A percentile compares a stretch with the other conserved stretches of the same genome.
These are phyloP conservation scores for Orbilia oligospora DNA, from an alignment of 2,329 filamentous ascomycete genomes.

Conservation along the genomic window DNA sequence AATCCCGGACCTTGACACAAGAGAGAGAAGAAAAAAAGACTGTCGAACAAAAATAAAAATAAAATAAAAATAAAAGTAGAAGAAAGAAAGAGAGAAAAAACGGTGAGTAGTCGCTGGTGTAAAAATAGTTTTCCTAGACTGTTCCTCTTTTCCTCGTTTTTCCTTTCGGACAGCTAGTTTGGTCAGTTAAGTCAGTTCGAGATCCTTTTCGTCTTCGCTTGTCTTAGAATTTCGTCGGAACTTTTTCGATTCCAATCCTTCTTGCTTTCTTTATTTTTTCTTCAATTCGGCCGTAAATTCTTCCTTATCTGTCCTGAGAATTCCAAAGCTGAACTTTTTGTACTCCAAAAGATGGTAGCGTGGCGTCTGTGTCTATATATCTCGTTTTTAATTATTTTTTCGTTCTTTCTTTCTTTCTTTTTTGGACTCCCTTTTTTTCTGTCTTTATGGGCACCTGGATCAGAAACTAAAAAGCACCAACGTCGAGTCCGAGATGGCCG, in stretches of 20 bases:
- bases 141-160: conserved; percentile 22
- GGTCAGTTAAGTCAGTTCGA: conserved; percentile 18
- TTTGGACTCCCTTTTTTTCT: conserved; percentile 35
- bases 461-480: conserved; percentile 23
- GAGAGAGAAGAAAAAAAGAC: conserved; percentile 32
- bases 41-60: not conserved
- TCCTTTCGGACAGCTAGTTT: conserved; percentile 32
- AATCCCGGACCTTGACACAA: conserved; percentile 49
- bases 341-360: conserved; percentile 3
- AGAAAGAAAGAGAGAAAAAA: conserved; percentile 7
- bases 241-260: conserved; percentile 21
- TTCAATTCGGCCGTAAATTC: conserved; percentile 49
- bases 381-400: no score
- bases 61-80: not conserved
- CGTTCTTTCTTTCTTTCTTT: conserved; percentile 1
- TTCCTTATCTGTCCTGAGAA: conserved; percentile 16
- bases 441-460: conserved; percentile 49
- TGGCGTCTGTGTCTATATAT: conserved; percentile 16
- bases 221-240: conserved; percentile 55
- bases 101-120: conserved; percentile 28
- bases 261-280: not conserved
- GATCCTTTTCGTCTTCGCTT: conserved; percentile 40
- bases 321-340: conserved; percentile 17
- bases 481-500: conserved; percentile 44
- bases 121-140: conserved; percentile 53